Evolutionary conservation across 192 early-diverging fungal species (phyloP).

Genomic region (Coemansia sp.): DNA sequence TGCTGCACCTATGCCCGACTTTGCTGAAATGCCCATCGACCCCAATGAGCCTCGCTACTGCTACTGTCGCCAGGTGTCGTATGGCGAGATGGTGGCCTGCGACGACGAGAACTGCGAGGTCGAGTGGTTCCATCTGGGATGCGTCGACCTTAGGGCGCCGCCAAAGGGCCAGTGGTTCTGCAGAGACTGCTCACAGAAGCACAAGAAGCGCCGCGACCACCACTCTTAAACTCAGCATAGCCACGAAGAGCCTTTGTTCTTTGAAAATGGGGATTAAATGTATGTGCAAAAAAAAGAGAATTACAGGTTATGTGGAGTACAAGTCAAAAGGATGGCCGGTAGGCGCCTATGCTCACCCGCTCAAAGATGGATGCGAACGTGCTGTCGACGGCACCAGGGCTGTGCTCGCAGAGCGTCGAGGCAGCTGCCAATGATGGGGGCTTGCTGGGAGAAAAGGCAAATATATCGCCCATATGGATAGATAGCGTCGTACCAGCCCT

Average conservation of each 20-base stretch:
- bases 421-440: not conserved
- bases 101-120: conserved; percentile 89
- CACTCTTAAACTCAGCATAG: conserved; percentile 3
- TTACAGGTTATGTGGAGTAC: not conserved
- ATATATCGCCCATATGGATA: conserved; percentile 30
- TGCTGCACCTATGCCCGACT: conserved; percentile 16
- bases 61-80: conserved; percentile 93
- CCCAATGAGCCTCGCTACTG: conserved; percentile 97
- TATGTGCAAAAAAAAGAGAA: not conserved
- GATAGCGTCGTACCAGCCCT: not conserved
- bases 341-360: conserved; percentile 8
- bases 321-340: not conserved
- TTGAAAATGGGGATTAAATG: not conserved
- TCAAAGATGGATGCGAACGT: conserved; percentile 10
- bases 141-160: conserved; percentile 82
- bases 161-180: conserved; percentile 98
- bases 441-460: conserved; percentile 7
- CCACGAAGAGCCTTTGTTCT: not conserved
- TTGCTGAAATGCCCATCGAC: conserved; percentile 78
- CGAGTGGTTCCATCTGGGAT: conserved; percentile 98
- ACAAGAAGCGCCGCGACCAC: conserved; percentile 44
- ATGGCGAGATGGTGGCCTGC: conserved; percentile 96
- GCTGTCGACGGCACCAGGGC: not conserved
- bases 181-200: conserved; percentile 62
- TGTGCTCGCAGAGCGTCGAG: not conserved